Percentiles rank a stretch among this genome's conserved stretches.
Conservation (phyloP, 2,329 filamentous ascomycete species). For the Aspergillus arachidicola region DNA sequence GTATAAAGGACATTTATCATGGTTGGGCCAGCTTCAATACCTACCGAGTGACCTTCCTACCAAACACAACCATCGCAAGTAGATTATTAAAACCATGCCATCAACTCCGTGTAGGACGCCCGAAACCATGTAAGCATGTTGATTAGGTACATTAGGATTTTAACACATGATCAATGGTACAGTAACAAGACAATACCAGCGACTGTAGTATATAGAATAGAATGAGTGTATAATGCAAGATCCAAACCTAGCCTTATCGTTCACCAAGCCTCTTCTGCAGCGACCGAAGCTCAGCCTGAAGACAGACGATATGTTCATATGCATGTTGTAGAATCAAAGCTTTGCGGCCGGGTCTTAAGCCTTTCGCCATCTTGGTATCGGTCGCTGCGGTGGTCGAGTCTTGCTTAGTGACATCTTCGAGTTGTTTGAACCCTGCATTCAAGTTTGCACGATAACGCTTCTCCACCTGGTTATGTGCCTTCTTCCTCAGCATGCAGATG, state of each 20-base stretch:
- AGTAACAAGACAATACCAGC: neutral
- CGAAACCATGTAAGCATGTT: neutral
- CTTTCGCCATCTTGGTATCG: neutral
- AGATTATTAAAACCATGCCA: neutral
- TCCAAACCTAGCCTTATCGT: neutral
- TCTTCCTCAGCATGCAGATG: neutral
- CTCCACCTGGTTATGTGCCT: slow-evolving; percentile 1
- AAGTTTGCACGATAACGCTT: neutral
- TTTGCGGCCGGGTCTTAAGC: neutral
- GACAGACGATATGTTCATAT: neutral
- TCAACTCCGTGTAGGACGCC: too few species aligned
- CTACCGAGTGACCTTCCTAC: neutral
- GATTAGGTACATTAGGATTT: neutral
- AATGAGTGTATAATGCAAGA: neutral
- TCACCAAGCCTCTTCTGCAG: neutral
- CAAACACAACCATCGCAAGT: neutral
- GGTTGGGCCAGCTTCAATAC: neutral
- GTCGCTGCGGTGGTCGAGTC: neutral
- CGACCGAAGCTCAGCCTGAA: neutral
- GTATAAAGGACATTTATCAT: neutral
- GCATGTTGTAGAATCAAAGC: neutral
- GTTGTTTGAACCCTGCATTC: slow-evolving; percentile 1
- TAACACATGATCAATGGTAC: too few species aligned
- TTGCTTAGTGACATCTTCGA: neutral
- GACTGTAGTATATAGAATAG: neutral